These are phyloP conservation scores for Ceratocystis papillata DNA, from an alignment of 2,329 filamentous ascomycete genomes.

Conservation along the genomic window DNA sequence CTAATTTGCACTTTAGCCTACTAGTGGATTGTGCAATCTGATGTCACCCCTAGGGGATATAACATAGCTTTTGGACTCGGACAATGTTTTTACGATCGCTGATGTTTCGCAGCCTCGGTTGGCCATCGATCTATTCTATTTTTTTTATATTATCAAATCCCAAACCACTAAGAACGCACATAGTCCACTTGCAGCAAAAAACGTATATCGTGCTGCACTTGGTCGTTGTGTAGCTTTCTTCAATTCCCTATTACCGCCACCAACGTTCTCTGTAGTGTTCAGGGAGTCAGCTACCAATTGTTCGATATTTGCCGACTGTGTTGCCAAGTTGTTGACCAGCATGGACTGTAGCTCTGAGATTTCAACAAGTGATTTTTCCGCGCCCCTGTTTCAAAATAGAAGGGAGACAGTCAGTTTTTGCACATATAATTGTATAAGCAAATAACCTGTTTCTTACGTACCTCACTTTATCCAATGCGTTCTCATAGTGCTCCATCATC, in stretches of 20 bases:
- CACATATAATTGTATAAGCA: neutral
- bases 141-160: slow-evolving; percentile 54
- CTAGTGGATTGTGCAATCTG: too few relatives aligned
- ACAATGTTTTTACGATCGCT: too few relatives aligned
- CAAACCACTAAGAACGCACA: slow-evolving; percentile 65
- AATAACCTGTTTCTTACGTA: slow-evolving; percentile 38
- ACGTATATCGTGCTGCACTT: slow-evolving; percentile 65
- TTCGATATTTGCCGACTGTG: slow-evolving; percentile 80
- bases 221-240: slow-evolving; percentile 66
- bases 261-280: slow-evolving; percentile 74
- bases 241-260: slow-evolving; percentile 79
- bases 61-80: too few relatives aligned
- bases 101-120: neutral
- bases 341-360: slow-evolving; percentile 87
- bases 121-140: neutral
- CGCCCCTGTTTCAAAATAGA: slow-evolving; percentile 46
- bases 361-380: slow-evolving; percentile 81
- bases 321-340: slow-evolving; percentile 72
- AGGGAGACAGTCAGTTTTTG: slow-evolving; percentile 11
- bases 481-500: slow-evolving; percentile 88
- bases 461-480: slow-evolving; percentile 88
- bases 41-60: too few relatives aligned
- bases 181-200: slow-evolving; percentile 66
- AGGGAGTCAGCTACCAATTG: slow-evolving; percentile 77
- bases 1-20: too few relatives aligned